Evolutionary conservation across 2,329 filamentous ascomycete species (phyloP), one percentile per base, ranked within the genome.

Genomic region (Exophiala bonariae): DNA sequence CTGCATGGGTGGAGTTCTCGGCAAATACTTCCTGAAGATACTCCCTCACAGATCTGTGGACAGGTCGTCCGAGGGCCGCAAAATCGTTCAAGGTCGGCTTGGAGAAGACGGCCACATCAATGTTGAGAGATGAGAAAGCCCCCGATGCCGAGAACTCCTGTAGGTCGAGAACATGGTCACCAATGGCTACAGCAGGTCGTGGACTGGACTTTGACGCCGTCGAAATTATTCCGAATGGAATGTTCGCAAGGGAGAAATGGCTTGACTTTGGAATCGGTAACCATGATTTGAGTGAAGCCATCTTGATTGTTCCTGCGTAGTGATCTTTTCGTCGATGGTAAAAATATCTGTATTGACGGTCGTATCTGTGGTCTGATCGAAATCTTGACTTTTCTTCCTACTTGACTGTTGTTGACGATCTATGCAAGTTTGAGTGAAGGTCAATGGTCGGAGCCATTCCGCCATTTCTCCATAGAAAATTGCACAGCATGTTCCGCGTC

Each of bases 141-240:
- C 78, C 74, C 4, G 74, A 71, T 1, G 73, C 66, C 5, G 82
- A 70, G 52, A 89, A 86, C 1, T 72, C 73, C 38, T 78, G 75
- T 10, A 93, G 74, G 57, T 92, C 86, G 35, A 93, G 70, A 0
- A 81, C 86, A 66, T 87, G 72, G 23, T 83, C 77, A 39, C 87
- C 88, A 58, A 93, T 86, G 8, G 86, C 86, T 50, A 87, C 70
- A 11, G 86, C 87, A 8, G 82, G 77, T 20, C 83, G 82, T 2
- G 76, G 85, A 19, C 74, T 74, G 9, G 74, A 59, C 49, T 80
- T 74, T 4, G 73, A 66, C 2, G 74, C 55, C 1, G 85, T 85
- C 22, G 82, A 85, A 62, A 93, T 87, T 71, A 93, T 83, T 60
- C 88, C 88, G 61, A 92, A 92, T 1, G 88, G 88, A 44, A 93